These are phyloP conservation scores for Malus sieversii DNA, from an alignment of 306 rosid genomes.

Conservation along the genomic window DNA sequence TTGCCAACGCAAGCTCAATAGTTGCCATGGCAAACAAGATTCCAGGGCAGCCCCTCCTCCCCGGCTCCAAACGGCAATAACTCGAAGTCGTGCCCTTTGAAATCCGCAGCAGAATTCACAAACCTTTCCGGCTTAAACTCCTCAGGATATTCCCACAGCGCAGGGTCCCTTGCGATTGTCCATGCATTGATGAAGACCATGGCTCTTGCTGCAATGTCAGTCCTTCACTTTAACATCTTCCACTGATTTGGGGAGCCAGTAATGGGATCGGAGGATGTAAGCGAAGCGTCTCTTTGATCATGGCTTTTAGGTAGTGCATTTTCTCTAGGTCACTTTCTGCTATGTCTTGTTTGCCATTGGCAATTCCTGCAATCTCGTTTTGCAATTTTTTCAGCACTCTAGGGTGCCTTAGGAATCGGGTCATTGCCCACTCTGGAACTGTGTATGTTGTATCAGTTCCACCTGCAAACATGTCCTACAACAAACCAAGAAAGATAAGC, in stretches of 20 bases:
- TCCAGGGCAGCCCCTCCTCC: not conserved
- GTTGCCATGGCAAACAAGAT: not conserved
- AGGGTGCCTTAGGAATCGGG: not conserved
- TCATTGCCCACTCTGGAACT: not conserved
- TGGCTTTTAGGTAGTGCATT: not conserved
- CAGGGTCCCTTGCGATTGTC: not conserved
- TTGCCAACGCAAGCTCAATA: not conserved
- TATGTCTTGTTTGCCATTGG: not conserved
- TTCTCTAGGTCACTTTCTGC: not conserved
- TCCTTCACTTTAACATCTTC: not conserved
- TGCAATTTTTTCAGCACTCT: not conserved
- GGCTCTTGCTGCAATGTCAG: not conserved
- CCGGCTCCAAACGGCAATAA: not conserved
- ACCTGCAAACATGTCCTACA: constrained; percentile 1
- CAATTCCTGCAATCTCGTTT: not conserved
- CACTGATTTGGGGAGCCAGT: not conserved
- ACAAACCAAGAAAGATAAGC: not conserved
- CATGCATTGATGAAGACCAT: not conserved
- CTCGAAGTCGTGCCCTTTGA: not conserved
- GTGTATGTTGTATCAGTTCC: not conserved
- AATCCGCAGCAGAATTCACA: not conserved
- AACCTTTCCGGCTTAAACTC: not conserved
- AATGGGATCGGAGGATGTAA: not conserved
- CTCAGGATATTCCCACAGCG: not conserved
- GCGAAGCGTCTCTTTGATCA: not conserved